Percentiles rank a stretch among this genome's conserved stretches.
phyloP scores from a whole-genome alignment of 495 filamentous ascomycete genomes.

The Xylaria scruposa region DNA sequence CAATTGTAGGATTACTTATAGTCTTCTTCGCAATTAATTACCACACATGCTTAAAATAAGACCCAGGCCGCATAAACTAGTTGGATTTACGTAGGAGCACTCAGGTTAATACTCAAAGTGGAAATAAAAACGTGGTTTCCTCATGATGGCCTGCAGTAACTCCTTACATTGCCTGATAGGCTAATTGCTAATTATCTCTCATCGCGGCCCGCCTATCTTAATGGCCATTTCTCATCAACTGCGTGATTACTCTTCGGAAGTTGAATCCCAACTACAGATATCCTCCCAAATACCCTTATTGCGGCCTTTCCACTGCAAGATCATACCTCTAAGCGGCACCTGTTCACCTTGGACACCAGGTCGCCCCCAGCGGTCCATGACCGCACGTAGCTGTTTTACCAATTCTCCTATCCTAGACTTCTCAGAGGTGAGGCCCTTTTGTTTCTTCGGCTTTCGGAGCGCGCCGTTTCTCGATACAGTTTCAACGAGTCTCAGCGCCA shows the following conservation, averaged over 20 bases:
- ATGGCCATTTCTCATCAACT: not conserved
- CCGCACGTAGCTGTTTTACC: not conserved
- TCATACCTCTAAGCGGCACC: not conserved
- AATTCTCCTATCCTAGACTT: not conserved
- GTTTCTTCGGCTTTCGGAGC: not conserved
- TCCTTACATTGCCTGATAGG: too few relatives aligned
- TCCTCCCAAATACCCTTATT: slow-evolving; percentile 1
- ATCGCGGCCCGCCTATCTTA: too few relatives aligned
- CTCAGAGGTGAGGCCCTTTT: not conserved
- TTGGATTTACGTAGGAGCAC: too few relatives aligned
- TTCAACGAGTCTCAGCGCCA: not conserved
- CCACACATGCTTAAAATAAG: too few relatives aligned
- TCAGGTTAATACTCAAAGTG: too few relatives aligned
- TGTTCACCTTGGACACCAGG: not conserved
- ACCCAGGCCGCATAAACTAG: too few relatives aligned
- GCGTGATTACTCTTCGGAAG: not conserved
- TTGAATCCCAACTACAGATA: slow-evolving; percentile 16
- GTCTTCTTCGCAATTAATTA: too few relatives aligned
- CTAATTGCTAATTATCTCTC: too few relatives aligned
- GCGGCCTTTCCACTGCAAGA: slow-evolving; percentile 1
- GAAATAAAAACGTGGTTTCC: too few relatives aligned
- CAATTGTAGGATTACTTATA: too few relatives aligned
- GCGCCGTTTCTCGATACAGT: not conserved
- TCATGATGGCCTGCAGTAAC: too few relatives aligned
- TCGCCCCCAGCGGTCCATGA: slow-evolving; percentile 17